Conservation (phyloP, 2,329 filamentous ascomycete species). For the Arthrobotrys sphaeroides region DNA sequence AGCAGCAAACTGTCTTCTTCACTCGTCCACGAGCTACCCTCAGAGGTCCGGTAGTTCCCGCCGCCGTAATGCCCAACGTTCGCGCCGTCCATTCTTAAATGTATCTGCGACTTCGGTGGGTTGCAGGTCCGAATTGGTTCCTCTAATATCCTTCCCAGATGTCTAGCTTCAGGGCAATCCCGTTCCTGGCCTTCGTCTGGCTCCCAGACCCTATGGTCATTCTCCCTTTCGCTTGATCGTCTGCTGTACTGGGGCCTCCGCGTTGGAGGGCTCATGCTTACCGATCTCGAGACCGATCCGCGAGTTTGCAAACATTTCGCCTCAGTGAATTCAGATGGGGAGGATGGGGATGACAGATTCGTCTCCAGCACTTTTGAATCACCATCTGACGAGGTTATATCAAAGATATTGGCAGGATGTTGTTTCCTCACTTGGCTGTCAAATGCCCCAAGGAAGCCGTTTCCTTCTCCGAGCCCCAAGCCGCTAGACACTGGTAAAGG, state of each 20-base stretch:
- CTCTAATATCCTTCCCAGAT: constrained; percentile 5
- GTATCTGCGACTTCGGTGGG: constrained; percentile 1
- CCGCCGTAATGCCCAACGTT: constrained; percentile 3
- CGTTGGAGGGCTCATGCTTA: constrained; percentile 35
- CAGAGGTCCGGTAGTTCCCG: constrained; percentile 3
- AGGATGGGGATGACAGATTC: constrained; percentile 32
- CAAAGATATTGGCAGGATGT: constrained; percentile 16
- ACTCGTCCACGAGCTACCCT: constrained; percentile 52
- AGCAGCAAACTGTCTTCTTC: constrained; percentile 57
- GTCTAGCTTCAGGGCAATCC: constrained; percentile 19
- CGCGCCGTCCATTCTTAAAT: constrained; percentile 1
- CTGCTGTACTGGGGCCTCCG: constrained; percentile 15
- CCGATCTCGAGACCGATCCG: constrained; percentile 32
- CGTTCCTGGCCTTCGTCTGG: constrained; percentile 28
- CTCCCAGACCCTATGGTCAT: constrained; percentile 34
- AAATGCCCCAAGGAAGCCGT: constrained; percentile 15
- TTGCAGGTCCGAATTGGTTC: constrained; percentile 16
- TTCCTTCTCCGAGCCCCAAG: constrained; percentile 13
- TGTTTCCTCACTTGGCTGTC: constrained; percentile 16
- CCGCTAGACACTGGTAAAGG: constrained; percentile 13
- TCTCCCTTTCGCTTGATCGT: constrained; percentile 15
- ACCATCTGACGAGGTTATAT: constrained; percentile 21
- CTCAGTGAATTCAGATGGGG: constrained; percentile 23
- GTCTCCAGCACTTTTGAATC: constrained; percentile 21
- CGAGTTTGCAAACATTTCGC: constrained; percentile 19